Base-by-base conservation (phyloP, 345 rosid genomes). In the Dovyalis caffra region DNA sequence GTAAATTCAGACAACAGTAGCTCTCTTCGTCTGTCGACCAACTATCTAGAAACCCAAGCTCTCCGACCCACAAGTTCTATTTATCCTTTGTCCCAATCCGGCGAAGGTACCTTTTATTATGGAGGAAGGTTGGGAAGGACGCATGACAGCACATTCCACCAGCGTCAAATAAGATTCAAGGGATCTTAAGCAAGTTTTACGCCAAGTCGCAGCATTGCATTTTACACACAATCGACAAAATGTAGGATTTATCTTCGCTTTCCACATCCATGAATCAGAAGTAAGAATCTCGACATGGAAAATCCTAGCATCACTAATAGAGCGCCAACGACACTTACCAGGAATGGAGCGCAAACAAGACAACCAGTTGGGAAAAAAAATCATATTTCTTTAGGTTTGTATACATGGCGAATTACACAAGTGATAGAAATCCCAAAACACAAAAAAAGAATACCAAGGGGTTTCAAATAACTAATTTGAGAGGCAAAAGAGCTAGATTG, bases 401-500 rank as follows among this genome's bases (percentile, higher is more conserved):
- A 21, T 18, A 47, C 53, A 47, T 49, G 9, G 9, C 56, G 9
- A 18, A 18, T 49, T 49, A 20, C 23, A 49, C 56, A 6, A 1
- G 60, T 53, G n/a, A 2, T n/a, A 4, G 5, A 20, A 47, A 4
- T 35, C 9, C 8, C 38, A 35, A 35, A 9, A 9, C 60, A n/a
- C 10, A 8, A 6, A 5, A 40, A 38, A 45, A 3, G 20, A 45
- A 21, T 51, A 20, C 25, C 58, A 21, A 20, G 29, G 69, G 26
- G 11, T 32, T 35, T 37, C n/a, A 32, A 65, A 34, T 9, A 33
- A 65, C 25, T n/a, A 63, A 29, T 65, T 56, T 31, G 14, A 31
- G 33, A 57, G 62, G 57, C 15, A n/a, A 18, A 66, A 61, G 63
- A 32, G 74, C 37, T 32, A 31, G 51, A 68, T 37, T 16, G 72